Base-by-base conservation (phyloP, 768 basidiomycete species). In the Tricholoma flavovirens region DNA sequence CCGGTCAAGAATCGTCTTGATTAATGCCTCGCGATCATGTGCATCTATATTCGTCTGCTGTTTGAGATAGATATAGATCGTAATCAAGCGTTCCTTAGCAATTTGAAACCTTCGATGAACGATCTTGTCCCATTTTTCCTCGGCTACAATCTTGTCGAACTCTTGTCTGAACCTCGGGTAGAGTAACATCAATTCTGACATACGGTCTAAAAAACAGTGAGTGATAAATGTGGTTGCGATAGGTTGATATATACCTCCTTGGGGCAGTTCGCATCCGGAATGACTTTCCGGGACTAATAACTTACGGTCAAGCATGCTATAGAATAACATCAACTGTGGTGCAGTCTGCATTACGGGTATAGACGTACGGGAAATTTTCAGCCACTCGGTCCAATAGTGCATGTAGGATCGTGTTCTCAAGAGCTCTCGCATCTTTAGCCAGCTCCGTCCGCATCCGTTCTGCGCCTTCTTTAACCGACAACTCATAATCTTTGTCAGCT, bases 31-130 rank as follows among this genome's bases (percentile, higher is more conserved):
- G 9, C 64, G 62, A 22, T 63, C 60, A 1, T 33, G 10, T n/a
- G 8, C 29, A 0, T 56, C 57, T n/a, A 64, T 46, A 29, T 56
- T 54, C 4, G 53, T 50, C 22, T 22, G 43, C 26, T 55, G 38
- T n/a, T 30, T n/a, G 42, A 60, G 49, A 5, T 60, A 51, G 17
- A 57, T 22, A 0, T 55, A 54, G 40, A 61, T 38, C 19, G 53
- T 56, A 17, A 64, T 11, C 19, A 63, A 26, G 9, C 62, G 49
- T 17, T 61, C 61, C 52, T 64, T 65, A 14, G 56, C 15, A 8
- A 10, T 11, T 24, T 51, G 59, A 54, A 64, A 64, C 10, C 36
- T 50, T 19, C 68, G 67, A 6, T 63, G 63, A 48, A 71, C 1
- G 14, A 65, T 58, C 36, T 61, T 59, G 51, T 56, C 32, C 1